Evolutionary conservation across 139 green algal genomes (phyloP).

Genomic region (Chlorokybus atmophyticus): DNA sequence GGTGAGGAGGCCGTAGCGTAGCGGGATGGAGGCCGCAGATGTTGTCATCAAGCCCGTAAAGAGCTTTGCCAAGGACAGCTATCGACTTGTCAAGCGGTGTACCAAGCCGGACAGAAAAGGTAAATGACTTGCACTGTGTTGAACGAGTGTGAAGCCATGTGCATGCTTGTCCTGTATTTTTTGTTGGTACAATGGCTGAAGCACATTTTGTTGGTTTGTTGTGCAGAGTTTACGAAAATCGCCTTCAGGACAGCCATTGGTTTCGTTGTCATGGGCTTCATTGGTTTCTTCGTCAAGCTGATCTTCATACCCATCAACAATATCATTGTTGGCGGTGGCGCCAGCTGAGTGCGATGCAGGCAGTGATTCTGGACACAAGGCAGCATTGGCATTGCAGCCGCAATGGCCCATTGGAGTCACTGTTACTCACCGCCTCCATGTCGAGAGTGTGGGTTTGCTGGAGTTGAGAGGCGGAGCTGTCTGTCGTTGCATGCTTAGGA

Average conservation of each 20-base stretch:
- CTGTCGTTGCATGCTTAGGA: too few relatives aligned
- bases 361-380: too few relatives aligned
- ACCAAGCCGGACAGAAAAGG: slow-evolving; percentile 86
- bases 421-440: too few relatives aligned
- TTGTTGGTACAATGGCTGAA: not conserved
- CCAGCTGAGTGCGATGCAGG: too few relatives aligned
- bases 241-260: slow-evolving; percentile 60
- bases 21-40: slow-evolving; percentile 29
- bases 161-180: slow-evolving; percentile 10
- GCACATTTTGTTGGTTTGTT: not conserved
- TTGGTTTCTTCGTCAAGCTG: slow-evolving; percentile 96
- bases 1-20: too few relatives aligned
- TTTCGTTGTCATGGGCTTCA: slow-evolving; percentile 90
- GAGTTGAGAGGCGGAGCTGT: too few relatives aligned
- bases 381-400: too few relatives aligned
- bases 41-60: slow-evolving; percentile 44
- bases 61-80: slow-evolving; percentile 80
- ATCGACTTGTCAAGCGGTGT: slow-evolving; percentile 78
- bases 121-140: too few relatives aligned
- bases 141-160: too few relatives aligned
- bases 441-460: too few relatives aligned
- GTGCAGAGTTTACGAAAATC: slow-evolving; percentile 81
- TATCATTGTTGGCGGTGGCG: slow-evolving; percentile 27
- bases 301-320: slow-evolving; percentile 57
- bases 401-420: too few relatives aligned